Percentiles rank a stretch among this genome's conserved stretches.
These are phyloP conservation scores for Mycena metata DNA, from an alignment of 768 basidiomycete species.

Conservation along the genomic window DNA sequence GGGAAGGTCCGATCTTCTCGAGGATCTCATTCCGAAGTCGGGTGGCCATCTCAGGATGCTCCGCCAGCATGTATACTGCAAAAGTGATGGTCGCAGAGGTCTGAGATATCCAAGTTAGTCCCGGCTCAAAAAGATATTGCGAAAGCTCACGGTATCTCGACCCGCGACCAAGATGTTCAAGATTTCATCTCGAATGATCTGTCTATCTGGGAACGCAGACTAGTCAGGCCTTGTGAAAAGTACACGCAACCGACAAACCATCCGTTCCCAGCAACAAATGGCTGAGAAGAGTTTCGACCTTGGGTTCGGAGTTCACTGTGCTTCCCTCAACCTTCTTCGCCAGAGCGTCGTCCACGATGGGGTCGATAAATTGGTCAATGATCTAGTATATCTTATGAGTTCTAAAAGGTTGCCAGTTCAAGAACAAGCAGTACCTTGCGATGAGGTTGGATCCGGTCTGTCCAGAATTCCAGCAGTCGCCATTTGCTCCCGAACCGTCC, in stretches of 20 bases:
- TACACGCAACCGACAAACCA: too few species aligned
- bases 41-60: constrained; percentile 49
- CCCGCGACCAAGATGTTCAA: constrained; percentile 44
- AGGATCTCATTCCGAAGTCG: constrained; percentile 54
- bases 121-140: too few species aligned
- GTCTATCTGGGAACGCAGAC: constrained; percentile 24
- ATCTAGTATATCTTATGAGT: constrained; percentile 26
- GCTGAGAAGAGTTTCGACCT: constrained; percentile 57
- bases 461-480: constrained; percentile 28
- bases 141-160: constrained; percentile 48
- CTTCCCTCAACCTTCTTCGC: constrained; percentile 45
- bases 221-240: too few species aligned
- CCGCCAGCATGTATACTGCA: constrained; percentile 54
- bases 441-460: constrained; percentile 19
- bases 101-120: constrained; percentile 27
- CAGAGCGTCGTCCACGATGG: constrained; percentile 60
- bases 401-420: too few species aligned
- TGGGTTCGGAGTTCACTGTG: not conserved
- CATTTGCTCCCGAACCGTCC: not conserved
- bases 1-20: constrained; percentile 45
- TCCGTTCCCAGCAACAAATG: constrained; percentile 57
- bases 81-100: constrained; percentile 53
- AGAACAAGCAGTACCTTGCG: constrained; percentile 23
- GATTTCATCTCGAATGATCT: constrained; percentile 40
- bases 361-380: constrained; percentile 61